Percentiles rank a stretch among this genome's conserved stretches.
These are phyloP conservation scores for Xylariaceae sp. DNA, from an alignment of 2,329 filamentous ascomycete genomes.

Conservation along the genomic window DNA sequence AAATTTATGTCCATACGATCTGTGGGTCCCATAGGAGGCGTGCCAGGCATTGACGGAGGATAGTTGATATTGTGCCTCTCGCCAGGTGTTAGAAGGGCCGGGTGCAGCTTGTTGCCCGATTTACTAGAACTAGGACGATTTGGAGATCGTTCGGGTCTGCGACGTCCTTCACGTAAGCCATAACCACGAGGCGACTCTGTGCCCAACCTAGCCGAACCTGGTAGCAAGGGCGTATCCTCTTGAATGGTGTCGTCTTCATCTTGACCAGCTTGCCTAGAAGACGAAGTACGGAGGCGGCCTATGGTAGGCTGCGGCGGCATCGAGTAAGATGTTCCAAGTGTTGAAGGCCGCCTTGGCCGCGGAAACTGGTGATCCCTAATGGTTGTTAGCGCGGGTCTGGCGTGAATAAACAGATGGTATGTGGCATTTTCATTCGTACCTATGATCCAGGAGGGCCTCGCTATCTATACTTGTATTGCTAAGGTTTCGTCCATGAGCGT, in stretches of 20 bases:
- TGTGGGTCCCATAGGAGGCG: slow-evolving; percentile 57
- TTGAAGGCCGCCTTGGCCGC: slow-evolving; percentile 67
- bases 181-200: slow-evolving; percentile 44
- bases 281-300: slow-evolving; percentile 31
- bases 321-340: slow-evolving; percentile 41
- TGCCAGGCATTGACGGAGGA: slow-evolving; percentile 70
- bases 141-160: slow-evolving; percentile 36
- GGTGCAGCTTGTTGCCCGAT: slow-evolving; percentile 51
- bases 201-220: slow-evolving; percentile 48
- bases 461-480: slow-evolving; percentile 91
- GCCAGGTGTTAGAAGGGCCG: slow-evolving; percentile 38
- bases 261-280: slow-evolving; percentile 18
- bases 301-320: slow-evolving; percentile 30
- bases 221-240: slow-evolving; percentile 62
- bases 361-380: slow-evolving; percentile 46
- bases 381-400: neutral
- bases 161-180: slow-evolving; percentile 49
- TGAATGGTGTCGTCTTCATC: slow-evolving; percentile 57
- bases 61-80: slow-evolving; percentile 70
- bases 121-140: slow-evolving; percentile 57
- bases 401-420: neutral
- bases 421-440: slow-evolving; percentile 42
- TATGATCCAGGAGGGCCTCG: slow-evolving; percentile 84
- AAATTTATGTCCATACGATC: slow-evolving; percentile 63
- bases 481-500: slow-evolving; percentile 61